Evolutionary conservation across 2,329 filamentous ascomycete genomes (phyloP).

Genomic region (Penicillium palitans): DNA sequence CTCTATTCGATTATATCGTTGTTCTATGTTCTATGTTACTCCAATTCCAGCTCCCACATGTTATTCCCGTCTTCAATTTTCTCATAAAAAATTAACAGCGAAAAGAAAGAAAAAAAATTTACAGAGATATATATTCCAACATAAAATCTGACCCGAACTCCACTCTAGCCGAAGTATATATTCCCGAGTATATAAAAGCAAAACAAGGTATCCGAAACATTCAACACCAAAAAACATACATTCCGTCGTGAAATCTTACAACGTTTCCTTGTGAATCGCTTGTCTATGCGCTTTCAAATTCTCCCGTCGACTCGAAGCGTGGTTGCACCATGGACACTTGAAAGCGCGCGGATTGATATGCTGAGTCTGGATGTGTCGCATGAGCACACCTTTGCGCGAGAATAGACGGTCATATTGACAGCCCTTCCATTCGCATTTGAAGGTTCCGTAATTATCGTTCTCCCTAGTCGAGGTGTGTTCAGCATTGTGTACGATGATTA

Average conservation of each 20-base stretch:
- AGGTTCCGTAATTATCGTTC: neutral
- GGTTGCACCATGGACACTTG: slow-evolving; percentile 4
- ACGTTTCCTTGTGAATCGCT: neutral
- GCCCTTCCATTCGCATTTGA: slow-evolving; percentile 5
- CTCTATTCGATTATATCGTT: no score
- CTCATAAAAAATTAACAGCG: neutral
- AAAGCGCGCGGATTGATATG: slow-evolving; percentile 5
- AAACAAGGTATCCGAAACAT: neutral
- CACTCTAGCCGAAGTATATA: slow-evolving; percentile 8
- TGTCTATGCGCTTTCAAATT: slow-evolving; percentile 8
- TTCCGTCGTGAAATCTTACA: neutral
- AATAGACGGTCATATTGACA: slow-evolving; percentile 7
- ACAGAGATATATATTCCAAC: neutral
- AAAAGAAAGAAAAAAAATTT: neutral
- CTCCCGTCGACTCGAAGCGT: slow-evolving; percentile 6
- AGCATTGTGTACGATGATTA: neutral
- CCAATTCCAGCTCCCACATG: no score
- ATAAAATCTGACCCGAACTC: neutral
- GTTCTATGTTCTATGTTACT: neutral
- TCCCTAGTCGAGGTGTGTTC: neutral
- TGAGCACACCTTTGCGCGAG: slow-evolving; percentile 7
- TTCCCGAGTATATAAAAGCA: neutral
- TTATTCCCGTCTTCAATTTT: neutral
- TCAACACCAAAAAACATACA: neutral
- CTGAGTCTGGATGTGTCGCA: slow-evolving; percentile 9